Evolutionary conservation across 768 basidiomycete genomes (phyloP), one percentile per base, ranked within the genome.

Genomic region (Hysterangium stoloniferum): DNA sequence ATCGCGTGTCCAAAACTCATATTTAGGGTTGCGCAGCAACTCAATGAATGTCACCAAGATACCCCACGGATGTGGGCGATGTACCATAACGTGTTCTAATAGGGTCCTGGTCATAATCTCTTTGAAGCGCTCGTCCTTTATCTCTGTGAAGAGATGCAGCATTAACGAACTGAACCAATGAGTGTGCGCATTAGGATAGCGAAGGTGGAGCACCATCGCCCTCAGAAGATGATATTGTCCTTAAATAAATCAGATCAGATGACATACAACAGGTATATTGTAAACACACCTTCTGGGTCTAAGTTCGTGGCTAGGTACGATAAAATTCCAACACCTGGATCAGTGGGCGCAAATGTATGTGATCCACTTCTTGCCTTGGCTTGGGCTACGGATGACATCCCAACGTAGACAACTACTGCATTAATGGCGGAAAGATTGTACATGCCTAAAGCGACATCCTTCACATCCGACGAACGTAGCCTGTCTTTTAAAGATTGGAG

Each of bases 101-200:
- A 99, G 77, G 32, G 96, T 89, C 55, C 85, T 86, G 46, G 92
- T 86, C 71, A 86, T 76, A 56, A 90, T 78, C 63, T 93, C 88
- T 59, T 79, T 75, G 72, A 87, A 84, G 37, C 76, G 77, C 51
- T 86, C 86, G 54, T 80, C 79, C 60, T 81, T 79, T 54, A 86
- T 76, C 61, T 92, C 86, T 44, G 73, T 61, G 71, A 97, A 98
- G 37, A 95, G 78, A 64, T 92, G 80, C 46, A 98, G 78, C 48
- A 97, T 71, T 56, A 97, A 76, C 38, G 84, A 86, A 64, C 86
- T 89, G 76, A 95, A 98, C 92, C 94, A 99, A 66, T 91, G 86
- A 44, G 95, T 99, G 74, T 99, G 96, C 8, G 94, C 89, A 61
- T 94, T 96, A 28, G 96, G 95, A 75, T 95, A 98, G 60, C 96